These are phyloP conservation scores for Vitellaria paradoxa DNA, from an alignment of 179 eudicot genomes.

Conservation along the genomic window DNA sequence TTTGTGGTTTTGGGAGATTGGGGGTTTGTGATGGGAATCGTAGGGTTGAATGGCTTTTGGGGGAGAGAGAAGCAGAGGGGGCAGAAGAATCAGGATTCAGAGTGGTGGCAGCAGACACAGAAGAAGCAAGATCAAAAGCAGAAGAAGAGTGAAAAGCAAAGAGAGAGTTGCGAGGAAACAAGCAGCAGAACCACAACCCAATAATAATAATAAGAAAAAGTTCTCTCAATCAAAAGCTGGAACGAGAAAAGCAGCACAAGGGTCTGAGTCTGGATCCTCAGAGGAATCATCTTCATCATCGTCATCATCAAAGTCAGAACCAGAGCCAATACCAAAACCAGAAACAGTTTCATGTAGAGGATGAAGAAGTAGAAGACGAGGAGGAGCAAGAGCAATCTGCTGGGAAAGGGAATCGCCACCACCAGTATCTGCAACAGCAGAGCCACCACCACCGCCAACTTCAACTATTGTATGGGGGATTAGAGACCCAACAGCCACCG, in stretches of 20 bases:
- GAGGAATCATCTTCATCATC: conserved; percentile 35
- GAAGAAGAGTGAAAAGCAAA: not conserved
- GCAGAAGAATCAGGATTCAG: conserved; percentile 23
- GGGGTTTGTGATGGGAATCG: conserved; percentile 37
- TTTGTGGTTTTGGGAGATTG: conserved; percentile 8
- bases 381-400: not conserved
- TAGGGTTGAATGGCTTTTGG: conserved; percentile 51
- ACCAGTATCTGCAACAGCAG: conserved; percentile 18
- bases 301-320: conserved; percentile 21
- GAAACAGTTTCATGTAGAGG: conserved; percentile 31
- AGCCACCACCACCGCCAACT: conserved; percentile 17
- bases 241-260: conserved; percentile 44
- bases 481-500: conserved; percentile 18
- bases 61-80: conserved; percentile 18
- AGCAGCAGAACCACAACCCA: conserved; percentile 13
- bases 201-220: conserved; percentile 16
- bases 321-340: conserved; percentile 18
- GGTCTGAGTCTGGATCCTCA: conserved; percentile 79
- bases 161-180: conserved; percentile 10
- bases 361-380: conserved; percentile 21
- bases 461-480: conserved; percentile 20
- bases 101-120: conserved; percentile 20
- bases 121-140: conserved; percentile 15
- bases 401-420: conserved; percentile 6
- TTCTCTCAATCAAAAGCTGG: conserved; percentile 44